Evolutionary conservation across 192 early-diverging fungal genomes (phyloP).

Genomic region (Ambispora gerdemannii): DNA sequence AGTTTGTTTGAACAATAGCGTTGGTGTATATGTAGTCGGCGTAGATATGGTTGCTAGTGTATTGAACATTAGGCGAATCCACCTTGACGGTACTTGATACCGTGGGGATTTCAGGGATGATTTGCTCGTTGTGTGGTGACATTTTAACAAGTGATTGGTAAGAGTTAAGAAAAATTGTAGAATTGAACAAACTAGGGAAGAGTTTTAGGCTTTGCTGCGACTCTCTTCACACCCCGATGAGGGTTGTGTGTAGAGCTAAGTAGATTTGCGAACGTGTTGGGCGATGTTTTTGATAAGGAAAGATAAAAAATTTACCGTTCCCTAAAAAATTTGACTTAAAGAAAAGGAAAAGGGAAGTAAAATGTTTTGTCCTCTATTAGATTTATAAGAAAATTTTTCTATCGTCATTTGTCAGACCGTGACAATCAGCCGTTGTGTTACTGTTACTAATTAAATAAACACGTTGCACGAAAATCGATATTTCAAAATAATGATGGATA

Average conservation of each 20-base stretch:
- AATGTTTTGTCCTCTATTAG: too few relatives aligned
- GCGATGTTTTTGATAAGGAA: too few relatives aligned
- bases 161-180: neutral
- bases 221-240: slow-evolving; percentile 44
- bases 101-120: slow-evolving; percentile 33
- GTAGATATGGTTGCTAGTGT: slow-evolving; percentile 75
- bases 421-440: too few relatives aligned
- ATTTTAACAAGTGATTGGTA: neutral
- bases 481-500: too few relatives aligned
- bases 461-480: too few relatives aligned
- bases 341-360: too few relatives aligned
- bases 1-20: slow-evolving; percentile 71
- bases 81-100: slow-evolving; percentile 74
- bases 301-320: too few relatives aligned
- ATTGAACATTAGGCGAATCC: slow-evolving; percentile 83
- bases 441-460: too few relatives aligned
- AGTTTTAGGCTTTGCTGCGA: slow-evolving; percentile 32
- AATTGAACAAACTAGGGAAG: slow-evolving; percentile 38
- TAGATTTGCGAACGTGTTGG: slow-evolving; percentile 42
- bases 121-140: slow-evolving; percentile 29
- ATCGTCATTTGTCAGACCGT: too few relatives aligned
- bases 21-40: slow-evolving; percentile 89
- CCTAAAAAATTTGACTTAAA: too few relatives aligned
- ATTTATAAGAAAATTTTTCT: too few relatives aligned
- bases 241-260: slow-evolving; percentile 49